Conservation (phyloP, 495 filamentous ascomycete genomes). For the Neurospora sp. region DNA sequence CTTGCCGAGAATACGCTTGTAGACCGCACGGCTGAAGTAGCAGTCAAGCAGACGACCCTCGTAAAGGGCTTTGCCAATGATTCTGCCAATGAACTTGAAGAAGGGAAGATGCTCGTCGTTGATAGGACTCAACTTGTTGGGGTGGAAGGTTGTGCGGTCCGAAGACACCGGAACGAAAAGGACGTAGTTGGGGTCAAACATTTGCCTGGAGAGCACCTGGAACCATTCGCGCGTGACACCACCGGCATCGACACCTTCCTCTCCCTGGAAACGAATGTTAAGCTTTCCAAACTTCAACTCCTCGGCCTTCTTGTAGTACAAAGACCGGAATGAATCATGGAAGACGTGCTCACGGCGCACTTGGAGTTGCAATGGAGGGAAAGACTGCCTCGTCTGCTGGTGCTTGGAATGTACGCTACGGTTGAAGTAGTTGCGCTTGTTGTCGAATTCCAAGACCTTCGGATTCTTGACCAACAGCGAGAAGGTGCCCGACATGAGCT, state of each 20-base stretch:
- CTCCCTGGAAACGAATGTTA: constrained; percentile 92
- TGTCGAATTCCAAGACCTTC: constrained; percentile 97
- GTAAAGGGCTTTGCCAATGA: constrained; percentile 97
- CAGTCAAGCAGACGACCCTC: constrained; percentile 94
- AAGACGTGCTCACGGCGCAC: constrained; percentile 94
- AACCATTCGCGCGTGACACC: constrained; percentile 99
- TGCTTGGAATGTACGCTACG: constrained; percentile 77
- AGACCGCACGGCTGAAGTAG: constrained; percentile 97
- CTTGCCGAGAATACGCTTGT: constrained; percentile 92
- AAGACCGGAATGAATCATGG: constrained; percentile 91
- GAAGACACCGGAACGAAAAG: constrained; percentile 93
- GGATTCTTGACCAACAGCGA: constrained; percentile 94
- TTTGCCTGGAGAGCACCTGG: constrained; percentile 90
- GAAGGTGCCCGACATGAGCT: constrained; percentile 97
- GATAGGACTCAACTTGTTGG: constrained; percentile 83
- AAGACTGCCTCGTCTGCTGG: constrained; percentile 45
- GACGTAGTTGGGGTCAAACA: constrained; percentile 98
- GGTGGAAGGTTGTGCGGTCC: constrained; percentile 98
- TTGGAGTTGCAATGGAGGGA: constrained; percentile 71
- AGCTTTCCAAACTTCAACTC: constrained; percentile 98
- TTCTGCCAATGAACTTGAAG: constrained; percentile 98
- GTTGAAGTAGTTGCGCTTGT: constrained; percentile 98
- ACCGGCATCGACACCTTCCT: constrained; percentile 96
- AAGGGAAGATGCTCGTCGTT: constrained; percentile 95
- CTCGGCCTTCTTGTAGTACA: constrained; percentile 89